phyloP scores from a whole-genome alignment of 768 basidiomycete genomes.

The Xanthoconium stramineum region DNA sequence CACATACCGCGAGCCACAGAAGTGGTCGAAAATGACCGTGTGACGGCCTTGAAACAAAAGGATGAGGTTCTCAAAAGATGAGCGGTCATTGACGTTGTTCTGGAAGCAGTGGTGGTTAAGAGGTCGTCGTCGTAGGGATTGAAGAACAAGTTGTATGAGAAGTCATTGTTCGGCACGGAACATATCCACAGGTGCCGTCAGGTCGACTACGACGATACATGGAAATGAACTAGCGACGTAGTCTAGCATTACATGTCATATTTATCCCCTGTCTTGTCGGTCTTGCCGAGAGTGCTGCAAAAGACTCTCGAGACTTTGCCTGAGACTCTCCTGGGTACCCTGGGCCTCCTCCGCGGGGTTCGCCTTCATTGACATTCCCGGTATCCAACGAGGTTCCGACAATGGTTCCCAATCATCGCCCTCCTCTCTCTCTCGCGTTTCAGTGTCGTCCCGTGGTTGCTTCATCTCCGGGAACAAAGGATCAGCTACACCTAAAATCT shows the following conservation, averaged over 20 bases:
- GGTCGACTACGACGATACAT: background rate
- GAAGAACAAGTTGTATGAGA: background rate
- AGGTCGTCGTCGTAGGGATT: background rate
- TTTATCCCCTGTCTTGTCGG: background rate
- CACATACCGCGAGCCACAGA: slow-evolving; percentile 17
- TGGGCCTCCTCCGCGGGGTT: background rate
- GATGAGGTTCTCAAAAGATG: slow-evolving; percentile 6
- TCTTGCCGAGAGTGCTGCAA: slow-evolving; percentile 10
- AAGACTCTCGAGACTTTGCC: slow-evolving; percentile 21
- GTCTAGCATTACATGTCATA: too few species aligned
- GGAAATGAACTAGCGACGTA: background rate
- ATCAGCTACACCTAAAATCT: slow-evolving; percentile 30
- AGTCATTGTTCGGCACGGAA: slow-evolving; percentile 16
- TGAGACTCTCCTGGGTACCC: slow-evolving; percentile 17
- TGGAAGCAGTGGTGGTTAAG: background rate
- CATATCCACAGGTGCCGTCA: background rate
- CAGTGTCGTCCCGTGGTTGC: background rate
- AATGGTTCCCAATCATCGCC: slow-evolving; percentile 26
- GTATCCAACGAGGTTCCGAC: slow-evolving; percentile 13
- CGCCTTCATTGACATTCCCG: background rate
- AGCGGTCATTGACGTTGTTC: background rate
- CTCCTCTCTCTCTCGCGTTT: slow-evolving; percentile 2
- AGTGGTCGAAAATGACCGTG: slow-evolving; percentile 23
- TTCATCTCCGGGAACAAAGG: slow-evolving; percentile 32
- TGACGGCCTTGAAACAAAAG: slow-evolving; percentile 8